Base-by-base conservation (phyloP, 306 rosid genomes). In the Cicer judaicum region DNA sequence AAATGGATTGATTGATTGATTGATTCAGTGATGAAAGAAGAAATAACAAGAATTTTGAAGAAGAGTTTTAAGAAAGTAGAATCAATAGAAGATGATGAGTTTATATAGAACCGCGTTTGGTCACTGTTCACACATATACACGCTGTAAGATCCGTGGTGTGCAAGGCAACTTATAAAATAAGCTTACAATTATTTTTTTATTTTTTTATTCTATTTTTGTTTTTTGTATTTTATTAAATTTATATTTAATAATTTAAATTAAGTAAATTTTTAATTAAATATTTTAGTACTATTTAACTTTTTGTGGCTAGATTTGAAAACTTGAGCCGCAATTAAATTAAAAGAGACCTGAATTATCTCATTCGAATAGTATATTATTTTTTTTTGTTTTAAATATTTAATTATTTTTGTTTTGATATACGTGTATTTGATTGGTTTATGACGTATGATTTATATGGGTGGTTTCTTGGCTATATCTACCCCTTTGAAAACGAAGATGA, bases 131-230 rank as follows among this genome's bases (percentile, higher is more conserved):
- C 9, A 68, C 70, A 29, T 24, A 65, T 85, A 79, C 78, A 72
- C 79, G 73, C 59, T 72, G 78, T 38, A 50, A 85, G 89, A 91
- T 82, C 81, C 97, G 97, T 91, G 89, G 73, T 73, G 81, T 75
- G 81, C 89, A 91, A 89, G 97, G 85, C 86, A 85, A 86, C 97
- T 77, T 89, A 14, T 83, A 64, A 6, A 54, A 78, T 73, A 89
- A 89, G 92, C 86, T 83, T 76, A 64, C 79, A 70, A 59, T 82
- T 74, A 52, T 16, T 16, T 16, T n/a, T n/a, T n/a, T n/a, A n/a
- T n/a, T 19, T 4, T 21, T 0, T 60, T 56, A 11, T n/a, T 10
- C 34, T 29, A 29, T 29, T 29, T 29, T 29, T 29, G 34, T 43
- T 61, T 52, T 19, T 16, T 15, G 36, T 15, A 5, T 21, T 42